phyloP scores from a whole-genome alignment of 139 green algal genomes.

The Micractinium conductrix region DNA sequence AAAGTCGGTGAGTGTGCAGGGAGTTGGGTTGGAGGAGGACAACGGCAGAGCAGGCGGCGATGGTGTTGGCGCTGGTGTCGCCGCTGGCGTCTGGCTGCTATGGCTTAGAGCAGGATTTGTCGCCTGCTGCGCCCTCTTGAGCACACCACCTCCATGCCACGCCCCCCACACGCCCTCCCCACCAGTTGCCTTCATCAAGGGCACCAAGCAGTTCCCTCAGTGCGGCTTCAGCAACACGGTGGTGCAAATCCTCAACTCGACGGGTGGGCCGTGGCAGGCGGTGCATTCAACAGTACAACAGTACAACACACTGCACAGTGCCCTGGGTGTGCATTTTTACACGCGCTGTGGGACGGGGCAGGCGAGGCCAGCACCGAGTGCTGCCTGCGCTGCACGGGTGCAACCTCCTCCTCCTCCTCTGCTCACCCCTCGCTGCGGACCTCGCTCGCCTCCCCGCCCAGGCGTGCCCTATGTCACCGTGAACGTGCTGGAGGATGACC shows the following conservation, averaged over 20 bases:
- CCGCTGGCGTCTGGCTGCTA: not conserved
- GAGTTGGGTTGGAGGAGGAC: constrained; percentile 51
- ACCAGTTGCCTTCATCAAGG: constrained; percentile 86
- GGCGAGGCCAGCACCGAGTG: too few relatives aligned
- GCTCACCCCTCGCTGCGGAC: too few relatives aligned
- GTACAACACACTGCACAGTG: too few relatives aligned
- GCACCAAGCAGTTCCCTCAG: constrained; percentile 87
- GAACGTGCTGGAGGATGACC: constrained; percentile 95
- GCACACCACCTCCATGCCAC: not conserved
- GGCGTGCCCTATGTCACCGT: constrained; percentile 83
- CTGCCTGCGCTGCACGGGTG: too few relatives aligned
- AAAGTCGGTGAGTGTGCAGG: constrained; percentile 82
- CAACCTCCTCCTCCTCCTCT: not conserved
- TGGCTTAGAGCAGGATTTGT: not conserved
- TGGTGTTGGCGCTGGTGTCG: too few relatives aligned
- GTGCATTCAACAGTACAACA: too few relatives aligned
- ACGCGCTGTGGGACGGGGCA: not conserved
- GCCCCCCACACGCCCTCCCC: not conserved
- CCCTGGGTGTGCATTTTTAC: too few relatives aligned
- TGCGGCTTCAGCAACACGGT: constrained; percentile 98
- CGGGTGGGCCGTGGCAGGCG: too few relatives aligned
- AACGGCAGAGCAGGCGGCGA: not conserved
- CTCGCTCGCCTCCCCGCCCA: too few relatives aligned
- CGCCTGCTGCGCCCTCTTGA: not conserved
- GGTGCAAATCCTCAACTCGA: constrained; percentile 74